Conservation (phyloP, 2,329 filamentous ascomycete species). For the Paecilomyces niveus region DNA sequence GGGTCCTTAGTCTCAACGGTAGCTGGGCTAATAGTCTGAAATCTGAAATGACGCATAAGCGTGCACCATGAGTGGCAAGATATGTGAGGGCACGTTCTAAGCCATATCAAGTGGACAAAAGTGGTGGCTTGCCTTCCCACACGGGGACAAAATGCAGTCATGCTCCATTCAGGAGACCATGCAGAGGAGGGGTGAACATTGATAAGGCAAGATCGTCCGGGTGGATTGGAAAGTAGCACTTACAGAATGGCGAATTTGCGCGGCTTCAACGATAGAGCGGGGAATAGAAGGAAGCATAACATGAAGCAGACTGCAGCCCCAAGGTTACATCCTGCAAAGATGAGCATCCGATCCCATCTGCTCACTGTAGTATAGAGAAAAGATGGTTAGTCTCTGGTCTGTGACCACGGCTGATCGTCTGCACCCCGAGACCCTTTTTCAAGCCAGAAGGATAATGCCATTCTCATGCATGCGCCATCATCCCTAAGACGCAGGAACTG, state of each 20-base stretch:
- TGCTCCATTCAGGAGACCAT: neutral
- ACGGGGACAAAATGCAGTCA: neutral
- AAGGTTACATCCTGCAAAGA: slow-evolving; percentile 87
- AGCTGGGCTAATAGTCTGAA: neutral
- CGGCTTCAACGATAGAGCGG: slow-evolving; percentile 69
- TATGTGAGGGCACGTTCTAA: neutral
- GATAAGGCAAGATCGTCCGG: neutral
- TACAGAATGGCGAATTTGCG: slow-evolving; percentile 96
- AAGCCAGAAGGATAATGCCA: neutral
- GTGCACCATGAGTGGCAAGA: neutral
- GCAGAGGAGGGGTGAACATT: neutral
- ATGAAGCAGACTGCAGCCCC: slow-evolving; percentile 87
- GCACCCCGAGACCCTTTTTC: neutral
- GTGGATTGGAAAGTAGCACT: slow-evolving; percentile 43
- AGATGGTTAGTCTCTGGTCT: slow-evolving; percentile 7
- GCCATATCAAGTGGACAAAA: neutral
- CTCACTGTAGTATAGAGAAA: slow-evolving; percentile 60
- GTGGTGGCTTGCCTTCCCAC: neutral
- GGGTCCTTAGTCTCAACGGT: neutral
- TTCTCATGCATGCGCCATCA: slow-evolving; percentile 19
- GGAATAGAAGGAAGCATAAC: slow-evolving; percentile 81
- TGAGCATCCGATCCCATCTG: slow-evolving; percentile 89
- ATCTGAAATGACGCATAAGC: neutral
- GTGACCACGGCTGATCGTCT: neutral
- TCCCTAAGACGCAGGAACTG: slow-evolving; percentile 33